A percentile compares a stretch with the other conserved stretches of the same genome.
phyloP scores from a whole-genome alignment of 257 asterid species.

The Plectranthus barbatus region DNA sequence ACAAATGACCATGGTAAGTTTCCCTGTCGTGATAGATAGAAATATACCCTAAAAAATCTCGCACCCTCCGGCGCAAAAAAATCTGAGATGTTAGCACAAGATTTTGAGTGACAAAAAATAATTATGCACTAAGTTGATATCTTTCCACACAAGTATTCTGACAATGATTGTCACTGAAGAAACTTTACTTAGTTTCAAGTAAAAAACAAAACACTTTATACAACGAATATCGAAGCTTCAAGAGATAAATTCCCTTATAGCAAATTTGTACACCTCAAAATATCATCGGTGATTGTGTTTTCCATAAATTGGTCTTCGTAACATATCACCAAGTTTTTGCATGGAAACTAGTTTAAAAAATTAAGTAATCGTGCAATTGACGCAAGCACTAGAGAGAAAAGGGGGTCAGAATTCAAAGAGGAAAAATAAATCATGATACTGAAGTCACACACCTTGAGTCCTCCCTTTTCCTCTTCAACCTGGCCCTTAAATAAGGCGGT shows the following conservation, averaged over 20 bases:
- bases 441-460: slow-evolving; percentile 65
- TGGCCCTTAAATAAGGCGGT: slow-evolving; percentile 68
- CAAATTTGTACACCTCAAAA: background rate
- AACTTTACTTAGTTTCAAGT: too few species aligned
- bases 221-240: too few species aligned
- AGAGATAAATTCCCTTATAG: background rate
- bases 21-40: background rate
- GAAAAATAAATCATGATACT: background rate
- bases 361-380: background rate
- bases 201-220: too few species aligned
- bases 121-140: background rate
- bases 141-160: background rate
- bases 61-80: background rate
- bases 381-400: background rate
- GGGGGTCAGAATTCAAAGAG: background rate
- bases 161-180: background rate
- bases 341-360: background rate
- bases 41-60: background rate
- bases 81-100: background rate
- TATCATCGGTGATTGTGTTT: background rate
- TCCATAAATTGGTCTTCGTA: background rate
- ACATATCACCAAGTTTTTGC: background rate
- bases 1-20: slow-evolving; percentile 10
- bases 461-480: slow-evolving; percentile 89
- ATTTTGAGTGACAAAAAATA: background rate